Conservation (phyloP, 1,284 basidiomycete species). For the Peniophora sp. region DNA sequence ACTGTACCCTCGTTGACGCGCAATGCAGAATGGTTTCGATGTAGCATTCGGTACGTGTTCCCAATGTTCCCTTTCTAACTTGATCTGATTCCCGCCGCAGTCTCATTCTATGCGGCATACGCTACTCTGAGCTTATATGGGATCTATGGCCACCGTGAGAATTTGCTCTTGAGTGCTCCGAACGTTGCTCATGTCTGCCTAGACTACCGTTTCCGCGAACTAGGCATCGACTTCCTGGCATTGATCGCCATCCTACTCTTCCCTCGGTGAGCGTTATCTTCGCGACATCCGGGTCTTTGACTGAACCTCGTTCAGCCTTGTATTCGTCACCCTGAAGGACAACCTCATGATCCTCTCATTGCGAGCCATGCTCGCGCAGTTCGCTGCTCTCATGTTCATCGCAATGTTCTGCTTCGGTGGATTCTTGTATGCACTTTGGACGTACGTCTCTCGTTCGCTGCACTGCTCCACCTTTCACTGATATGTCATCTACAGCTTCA, state of each 20-base stretch:
- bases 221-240: conserved; percentile 66
- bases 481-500: conserved; percentile 33
- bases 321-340: conserved; percentile 83
- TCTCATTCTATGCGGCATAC: conserved; percentile 74
- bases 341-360: conserved; percentile 78
- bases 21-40: conserved; percentile 78
- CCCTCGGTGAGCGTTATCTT: conserved; percentile 47
- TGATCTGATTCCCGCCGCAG: conserved; percentile 25
- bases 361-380: conserved; percentile 77
- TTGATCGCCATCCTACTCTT: conserved; percentile 83
- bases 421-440: conserved; percentile 88
- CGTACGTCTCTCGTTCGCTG: conserved; percentile 39
- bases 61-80: background rate
- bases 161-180: background rate
- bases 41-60: conserved; percentile 63
- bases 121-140: conserved; percentile 68
- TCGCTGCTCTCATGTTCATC: conserved; percentile 74
- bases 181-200: background rate
- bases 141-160: conserved; percentile 50
- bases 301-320: conserved; percentile 44
- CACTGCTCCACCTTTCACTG: conserved; percentile 2
- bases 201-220: conserved; percentile 3
- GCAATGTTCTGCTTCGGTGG: conserved; percentile 86
- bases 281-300: background rate
- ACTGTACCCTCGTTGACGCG: conserved; percentile 1